Evolutionary conservation across 169 alveolate species (phyloP).

Genomic region (Babesia divergens): DNA sequence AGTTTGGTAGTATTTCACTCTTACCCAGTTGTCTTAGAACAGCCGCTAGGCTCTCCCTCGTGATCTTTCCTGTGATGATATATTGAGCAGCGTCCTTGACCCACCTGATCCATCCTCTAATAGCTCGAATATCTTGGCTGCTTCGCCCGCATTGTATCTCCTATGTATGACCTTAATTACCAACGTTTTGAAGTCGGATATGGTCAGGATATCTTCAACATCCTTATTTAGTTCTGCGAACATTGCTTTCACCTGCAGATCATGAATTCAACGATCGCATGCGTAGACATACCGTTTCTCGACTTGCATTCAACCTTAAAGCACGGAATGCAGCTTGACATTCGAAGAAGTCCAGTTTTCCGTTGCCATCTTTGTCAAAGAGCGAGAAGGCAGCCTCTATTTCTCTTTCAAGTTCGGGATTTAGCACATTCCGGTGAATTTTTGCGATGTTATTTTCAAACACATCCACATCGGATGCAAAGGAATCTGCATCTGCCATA

Average conservation of each 20-base stretch:
- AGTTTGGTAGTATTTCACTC: no score
- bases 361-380: constrained; percentile 50
- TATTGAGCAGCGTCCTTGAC: not conserved
- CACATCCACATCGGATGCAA: constrained; percentile 46
- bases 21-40: constrained; percentile 44
- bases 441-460: not conserved
- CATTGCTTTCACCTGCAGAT: constrained; percentile 33
- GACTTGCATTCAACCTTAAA: constrained; percentile 48
- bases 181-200: constrained; percentile 52
- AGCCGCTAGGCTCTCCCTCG: constrained; percentile 35
- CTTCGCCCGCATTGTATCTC: constrained; percentile 49
- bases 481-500: constrained; percentile 13
- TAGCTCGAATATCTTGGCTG: constrained; percentile 56
- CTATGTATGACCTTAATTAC: constrained; percentile 54
- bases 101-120: constrained; percentile 61
- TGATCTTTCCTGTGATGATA: constrained; percentile 38
- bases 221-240: constrained; percentile 55
- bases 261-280: not conserved
- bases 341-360: constrained; percentile 41
- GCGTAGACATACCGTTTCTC: constrained; percentile 32
- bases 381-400: constrained; percentile 57
- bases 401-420: constrained; percentile 52
- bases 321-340: constrained; percentile 69
- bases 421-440: constrained; percentile 43
- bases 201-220: constrained; percentile 25